Evolutionary conservation across 192 early-diverging fungal genomes (phyloP).

Genomic region (Umbelopsis isabellina): DNA sequence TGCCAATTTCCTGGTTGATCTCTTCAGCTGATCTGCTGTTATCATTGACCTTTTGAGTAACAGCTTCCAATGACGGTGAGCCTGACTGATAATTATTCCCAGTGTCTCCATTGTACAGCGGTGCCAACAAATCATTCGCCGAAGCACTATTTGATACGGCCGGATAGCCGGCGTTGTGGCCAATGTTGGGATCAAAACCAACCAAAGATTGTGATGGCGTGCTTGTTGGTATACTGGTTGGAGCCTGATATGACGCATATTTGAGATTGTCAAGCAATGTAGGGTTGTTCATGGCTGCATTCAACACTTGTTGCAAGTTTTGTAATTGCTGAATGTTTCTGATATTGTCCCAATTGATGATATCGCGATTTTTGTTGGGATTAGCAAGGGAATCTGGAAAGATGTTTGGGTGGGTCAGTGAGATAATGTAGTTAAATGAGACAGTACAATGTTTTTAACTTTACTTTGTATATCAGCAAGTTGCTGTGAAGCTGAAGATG

Average conservation of each 20-base stretch:
- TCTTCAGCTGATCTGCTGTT: conserved; percentile 6
- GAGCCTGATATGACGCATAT: conserved; percentile 4
- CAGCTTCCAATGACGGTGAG: background rate
- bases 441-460: background rate
- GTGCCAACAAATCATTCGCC: background rate
- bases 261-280: conserved; percentile 6
- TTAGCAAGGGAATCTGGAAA: conserved; percentile 6
- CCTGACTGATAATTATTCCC: background rate
- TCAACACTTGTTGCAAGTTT: conserved; percentile 11
- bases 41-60: conserved; percentile 11
- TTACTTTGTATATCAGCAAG: conserved; percentile 21
- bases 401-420: too few species aligned
- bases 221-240: background rate
- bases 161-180: background rate
- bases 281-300: conserved; percentile 17
- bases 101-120: conserved; percentile 1
- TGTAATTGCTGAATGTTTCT: conserved; percentile 17
- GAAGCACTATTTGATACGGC: background rate
- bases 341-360: conserved; percentile 19
- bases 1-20: conserved; percentile 32
- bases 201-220: background rate
- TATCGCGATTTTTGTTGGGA: conserved; percentile 11
- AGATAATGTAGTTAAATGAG: too few species aligned
- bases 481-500: background rate
- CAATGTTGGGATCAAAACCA: conserved; percentile 3